Evolutionary conservation across 371 early-diverging fungal genomes (phyloP), one percentile per base, ranked within the genome.

Genomic region (Mucor sp.): DNA sequence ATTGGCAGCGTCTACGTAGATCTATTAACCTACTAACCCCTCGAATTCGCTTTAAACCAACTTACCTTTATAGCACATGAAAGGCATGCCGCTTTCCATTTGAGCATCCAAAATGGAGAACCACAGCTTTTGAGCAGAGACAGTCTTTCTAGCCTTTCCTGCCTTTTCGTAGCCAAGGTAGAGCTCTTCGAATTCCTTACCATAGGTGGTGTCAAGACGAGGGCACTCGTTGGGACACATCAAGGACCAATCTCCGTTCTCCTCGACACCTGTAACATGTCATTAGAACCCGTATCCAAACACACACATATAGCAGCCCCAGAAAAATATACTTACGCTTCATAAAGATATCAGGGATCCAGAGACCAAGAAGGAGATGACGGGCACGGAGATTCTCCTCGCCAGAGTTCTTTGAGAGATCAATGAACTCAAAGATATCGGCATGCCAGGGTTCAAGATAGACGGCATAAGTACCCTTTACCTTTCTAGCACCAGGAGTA

Each of bases 311-410:
- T n/a, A 11, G 19, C 6, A 21, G 5, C 11, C 25, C 14, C 9
- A 43, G 17, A 39, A 25, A 39, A 32, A 30, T 30, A 2, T 35
- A 44, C 63, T 68, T 63, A 67, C 98, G 91, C 74, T 93, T 76
- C 98, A 98, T 98, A 76, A 98, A 98, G 62, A 98, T 75, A 74
- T 98, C 97, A 50, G 95, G 94, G 32, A 98, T 91, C 98, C 98
- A 98, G 58, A 98, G 87, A 21, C 91, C 98, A 70, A 90, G 89
- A 76, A 97, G 95, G 30, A 97, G 73, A 74, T 97, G 95, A 58
- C 98, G 91, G 14, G 97, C 95, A 63, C 98, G 89, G 65, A 86
- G 81, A 78, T 98, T 97, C 68, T 98, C 98, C 74, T 94, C 94
- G 69, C 98, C 98, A 62, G 90, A 91, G 84, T 97, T 96, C 84